phyloP scores from a whole-genome alignment of 257 asterid species.

The Nicotiana tomentosiformis region DNA sequence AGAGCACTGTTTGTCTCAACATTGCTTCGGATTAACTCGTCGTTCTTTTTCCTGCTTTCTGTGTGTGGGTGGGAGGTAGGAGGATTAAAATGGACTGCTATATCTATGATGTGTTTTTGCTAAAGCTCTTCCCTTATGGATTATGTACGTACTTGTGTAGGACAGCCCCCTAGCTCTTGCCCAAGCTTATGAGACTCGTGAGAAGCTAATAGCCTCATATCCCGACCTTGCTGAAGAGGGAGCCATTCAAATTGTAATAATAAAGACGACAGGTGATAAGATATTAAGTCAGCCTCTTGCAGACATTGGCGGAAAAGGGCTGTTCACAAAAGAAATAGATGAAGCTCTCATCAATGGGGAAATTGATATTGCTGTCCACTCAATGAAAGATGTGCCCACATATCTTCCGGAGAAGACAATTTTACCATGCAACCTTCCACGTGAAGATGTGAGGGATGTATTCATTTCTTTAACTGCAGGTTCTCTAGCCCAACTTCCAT shows the following conservation, averaged over 20 bases:
- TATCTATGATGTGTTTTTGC: background rate
- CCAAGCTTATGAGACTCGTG: conserved; percentile 92
- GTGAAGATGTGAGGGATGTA: conserved; percentile 97
- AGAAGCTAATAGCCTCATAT: conserved; percentile 57
- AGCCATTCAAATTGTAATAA: conserved; percentile 73
- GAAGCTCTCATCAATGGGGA: conserved; percentile 88
- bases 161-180: conserved; percentile 98
- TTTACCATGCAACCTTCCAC: conserved; percentile 90
- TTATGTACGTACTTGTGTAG: conserved; percentile 33
- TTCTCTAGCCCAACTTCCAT: conserved; percentile 81
- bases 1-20: background rate
- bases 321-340: conserved; percentile 92
- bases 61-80: background rate
- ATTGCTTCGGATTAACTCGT: background rate
- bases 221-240: conserved; percentile 92
- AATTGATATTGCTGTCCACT: conserved; percentile 94
- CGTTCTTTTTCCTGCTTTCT: background rate
- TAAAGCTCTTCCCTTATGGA: conserved; percentile 6
- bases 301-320: conserved; percentile 97
- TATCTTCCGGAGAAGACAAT: conserved; percentile 80
- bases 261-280: conserved; percentile 93
- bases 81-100: background rate
- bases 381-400: conserved; percentile 98
- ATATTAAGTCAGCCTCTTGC: conserved; percentile 90
- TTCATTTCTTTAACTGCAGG: conserved; percentile 73